Evolutionary conservation across 176 grass and related monocot genomes (phyloP).

Genomic region (Triticum aestivum): IWGSC_CS_RefSeq_v2.1 NC_057812.1:600113046-600113545

Average conservation of each 20-base stretch:
- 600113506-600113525: too few species aligned
- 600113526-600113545: too few species aligned
- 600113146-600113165: not conserved
- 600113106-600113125: not conserved
- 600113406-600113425: too few species aligned
- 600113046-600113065: not conserved
- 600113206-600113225: not conserved
- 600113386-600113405: too few species aligned
- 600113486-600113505: too few species aligned
- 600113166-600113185: not conserved
- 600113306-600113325: too few species aligned
- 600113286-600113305: not conserved
- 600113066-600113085: not conserved
- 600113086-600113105: constrained; percentile 5
- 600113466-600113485: too few species aligned
- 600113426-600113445: too few species aligned
- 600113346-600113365: too few species aligned
- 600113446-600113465: too few species aligned
- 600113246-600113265: not conserved
- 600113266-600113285: not conserved
- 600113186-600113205: not conserved
- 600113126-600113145: not conserved
- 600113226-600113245: not conserved
- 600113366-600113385: too few species aligned
- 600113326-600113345: too few species aligned